Conservation (phyloP, 805 yeast species). For the Candida boidinii region DNA sequence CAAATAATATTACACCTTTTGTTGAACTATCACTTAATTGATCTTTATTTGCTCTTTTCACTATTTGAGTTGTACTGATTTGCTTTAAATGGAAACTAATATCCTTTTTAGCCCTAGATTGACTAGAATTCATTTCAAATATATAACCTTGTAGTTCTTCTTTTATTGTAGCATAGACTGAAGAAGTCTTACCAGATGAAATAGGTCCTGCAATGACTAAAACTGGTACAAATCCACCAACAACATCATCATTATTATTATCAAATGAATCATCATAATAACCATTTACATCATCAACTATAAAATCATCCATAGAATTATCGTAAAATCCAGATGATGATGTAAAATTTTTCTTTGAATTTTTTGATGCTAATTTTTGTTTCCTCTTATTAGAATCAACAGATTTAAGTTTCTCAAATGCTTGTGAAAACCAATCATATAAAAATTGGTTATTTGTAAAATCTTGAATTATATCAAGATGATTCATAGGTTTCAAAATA, state of each 20-base stretch:
- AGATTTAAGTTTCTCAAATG: no score
- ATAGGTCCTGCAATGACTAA: constrained; percentile 60
- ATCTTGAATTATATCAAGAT: no score
- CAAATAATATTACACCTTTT: constrained; percentile 67
- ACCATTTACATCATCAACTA: constrained; percentile 35
- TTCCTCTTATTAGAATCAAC: no score
- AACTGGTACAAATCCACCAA: constrained; percentile 47
- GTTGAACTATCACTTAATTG: constrained; percentile 3
- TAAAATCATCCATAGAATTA: constrained; percentile 26
- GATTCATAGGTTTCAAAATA: no score
- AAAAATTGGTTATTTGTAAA: no score
- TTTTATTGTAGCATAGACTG: constrained; percentile 59
- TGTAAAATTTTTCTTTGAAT: no score
- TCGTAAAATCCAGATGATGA: no score
- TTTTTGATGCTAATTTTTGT: no score
- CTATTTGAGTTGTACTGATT: constrained; percentile 75
- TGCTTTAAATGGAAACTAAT: constrained; percentile 60
- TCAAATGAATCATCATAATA: constrained; percentile 10
- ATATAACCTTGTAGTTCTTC: constrained; percentile 57
- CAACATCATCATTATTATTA: constrained; percentile 25
- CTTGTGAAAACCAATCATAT: no score
- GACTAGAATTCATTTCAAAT: constrained; percentile 75
- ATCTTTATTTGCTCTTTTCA: constrained; percentile 34
- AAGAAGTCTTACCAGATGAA: constrained; percentile 74
- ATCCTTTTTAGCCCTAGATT: constrained; percentile 63